Evolutionary conservation across 169 alveolate genomes (phyloP).

Genomic region (Plasmodium inui): DNA sequence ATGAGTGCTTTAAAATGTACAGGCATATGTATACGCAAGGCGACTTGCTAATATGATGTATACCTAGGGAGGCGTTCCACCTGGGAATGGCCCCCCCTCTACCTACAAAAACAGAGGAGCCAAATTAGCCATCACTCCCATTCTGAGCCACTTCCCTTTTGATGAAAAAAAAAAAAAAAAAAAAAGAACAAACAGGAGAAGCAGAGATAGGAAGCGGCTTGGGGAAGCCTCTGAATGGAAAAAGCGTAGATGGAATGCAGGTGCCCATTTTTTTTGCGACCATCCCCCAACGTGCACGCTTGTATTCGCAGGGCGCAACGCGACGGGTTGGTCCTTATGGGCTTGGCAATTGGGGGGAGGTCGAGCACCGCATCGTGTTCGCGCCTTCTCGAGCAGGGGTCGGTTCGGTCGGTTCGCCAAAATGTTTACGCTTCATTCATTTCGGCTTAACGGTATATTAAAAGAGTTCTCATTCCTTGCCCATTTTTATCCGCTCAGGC

Average conservation of each 20-base stretch:
- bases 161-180: not conserved
- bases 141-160: not conserved
- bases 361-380: not conserved
- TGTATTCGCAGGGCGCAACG: not conserved
- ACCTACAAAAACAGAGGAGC: too few species aligned
- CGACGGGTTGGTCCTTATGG: not conserved
- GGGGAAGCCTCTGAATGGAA: not conserved
- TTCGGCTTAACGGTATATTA: not conserved
- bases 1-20: too few species aligned
- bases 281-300: not conserved
- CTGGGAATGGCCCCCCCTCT: too few species aligned
- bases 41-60: not conserved
- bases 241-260: too few species aligned
- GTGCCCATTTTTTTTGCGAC: not conserved
- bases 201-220: not conserved
- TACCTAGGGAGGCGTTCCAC: not conserved
- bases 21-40: not conserved
- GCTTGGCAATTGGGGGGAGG: not conserved
- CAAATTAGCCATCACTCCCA: not conserved
- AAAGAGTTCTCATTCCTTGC: not conserved
- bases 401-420: not conserved
- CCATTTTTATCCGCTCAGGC: not conserved
- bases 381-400: not conserved
- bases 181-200: not conserved
- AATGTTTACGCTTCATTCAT: not conserved